Conservation (phyloP, 2,329 filamentous ascomycete genomes). For the Aspergillus texensis region DNA sequence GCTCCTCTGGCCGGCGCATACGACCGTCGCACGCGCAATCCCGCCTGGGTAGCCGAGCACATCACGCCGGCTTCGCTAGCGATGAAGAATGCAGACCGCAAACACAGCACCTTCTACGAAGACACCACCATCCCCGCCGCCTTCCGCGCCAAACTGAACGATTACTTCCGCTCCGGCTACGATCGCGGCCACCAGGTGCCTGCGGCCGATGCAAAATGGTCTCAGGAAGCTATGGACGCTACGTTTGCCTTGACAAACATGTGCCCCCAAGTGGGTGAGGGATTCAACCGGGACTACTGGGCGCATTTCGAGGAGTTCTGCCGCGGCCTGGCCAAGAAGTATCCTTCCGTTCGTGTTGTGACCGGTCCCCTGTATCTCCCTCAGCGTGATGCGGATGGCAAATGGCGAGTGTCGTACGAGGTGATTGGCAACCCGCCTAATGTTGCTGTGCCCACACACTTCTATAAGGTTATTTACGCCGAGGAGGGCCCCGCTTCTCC, state of each 20-base stretch:
- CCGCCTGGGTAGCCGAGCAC: conserved; percentile 93
- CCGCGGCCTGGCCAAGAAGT: conserved; percentile 74
- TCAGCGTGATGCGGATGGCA: conserved; percentile 81
- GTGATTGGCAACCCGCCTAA: conserved; percentile 92
- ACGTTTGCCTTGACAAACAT: conserved; percentile 95
- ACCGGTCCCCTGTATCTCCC: conserved; percentile 94
- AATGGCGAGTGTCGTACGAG: conserved; percentile 95
- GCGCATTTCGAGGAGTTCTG: conserved; percentile 98
- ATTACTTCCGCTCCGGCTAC: conserved; percentile 94
- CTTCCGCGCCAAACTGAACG: conserved; percentile 87
- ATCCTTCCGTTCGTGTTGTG: conserved; percentile 86
- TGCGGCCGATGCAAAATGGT: conserved; percentile 95
- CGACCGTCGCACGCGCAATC: conserved; percentile 89
- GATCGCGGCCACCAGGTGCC: conserved; percentile 97
- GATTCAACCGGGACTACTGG: conserved; percentile 99
- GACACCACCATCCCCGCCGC: conserved; percentile 77
- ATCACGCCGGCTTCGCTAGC: conserved; percentile 87
- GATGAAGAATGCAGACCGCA: conserved; percentile 75
- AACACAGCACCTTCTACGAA: conserved; percentile 80
- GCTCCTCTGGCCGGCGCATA: conserved; percentile 81
- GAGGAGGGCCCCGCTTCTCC: conserved; percentile 70
- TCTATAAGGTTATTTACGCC: conserved; percentile 98
- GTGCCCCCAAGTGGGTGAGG: conserved; percentile 97
- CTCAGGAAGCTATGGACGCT: conserved; percentile 88
- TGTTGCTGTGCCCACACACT: conserved; percentile 95